phyloP scores from a whole-genome alignment of 192 early-diverging fungal species.

The Haplosporangium gracile region DNA sequence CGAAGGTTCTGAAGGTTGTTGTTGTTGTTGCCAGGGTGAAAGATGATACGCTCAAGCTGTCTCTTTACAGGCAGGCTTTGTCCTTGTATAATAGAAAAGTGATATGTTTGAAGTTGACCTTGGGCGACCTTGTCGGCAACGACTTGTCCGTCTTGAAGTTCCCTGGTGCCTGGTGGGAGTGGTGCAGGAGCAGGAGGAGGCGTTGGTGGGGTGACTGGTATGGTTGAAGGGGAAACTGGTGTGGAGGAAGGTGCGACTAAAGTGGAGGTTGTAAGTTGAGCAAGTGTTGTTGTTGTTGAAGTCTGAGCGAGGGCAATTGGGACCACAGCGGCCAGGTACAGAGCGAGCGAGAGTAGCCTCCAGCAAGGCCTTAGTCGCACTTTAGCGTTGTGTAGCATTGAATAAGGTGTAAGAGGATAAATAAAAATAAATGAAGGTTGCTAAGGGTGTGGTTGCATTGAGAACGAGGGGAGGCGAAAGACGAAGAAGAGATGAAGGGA shows the following conservation, averaged over 20 bases:
- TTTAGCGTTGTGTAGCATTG: conserved; percentile 21
- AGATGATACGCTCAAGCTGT: conserved; percentile 47
- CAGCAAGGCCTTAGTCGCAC: background rate
- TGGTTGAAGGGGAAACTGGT: background rate
- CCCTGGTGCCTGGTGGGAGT: conserved; percentile 44
- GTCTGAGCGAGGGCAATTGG: background rate
- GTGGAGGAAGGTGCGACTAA: background rate
- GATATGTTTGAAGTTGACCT: conserved; percentile 49
- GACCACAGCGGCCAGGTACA: background rate
- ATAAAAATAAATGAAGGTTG: background rate
- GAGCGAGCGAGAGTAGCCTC: background rate
- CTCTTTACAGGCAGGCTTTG: conserved; percentile 33
- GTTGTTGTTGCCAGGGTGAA: conserved; percentile 15
- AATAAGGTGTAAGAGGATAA: background rate
- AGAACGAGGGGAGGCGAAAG: background rate
- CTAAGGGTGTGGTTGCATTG: background rate
- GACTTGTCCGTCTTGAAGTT: conserved; percentile 37
- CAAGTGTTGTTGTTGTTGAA: background rate
- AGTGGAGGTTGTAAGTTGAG: background rate
- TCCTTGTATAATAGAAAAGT: conserved; percentile 38
- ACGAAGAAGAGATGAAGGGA: background rate
- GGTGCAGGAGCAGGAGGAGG: conserved; percentile 24
- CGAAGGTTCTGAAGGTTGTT: background rate
- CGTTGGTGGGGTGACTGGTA: conserved; percentile 1
- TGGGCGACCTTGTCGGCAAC: conserved; percentile 44